phyloP scores from a whole-genome alignment of 2,329 filamentous ascomycete species.

The Claviceps purpurea region DNA sequence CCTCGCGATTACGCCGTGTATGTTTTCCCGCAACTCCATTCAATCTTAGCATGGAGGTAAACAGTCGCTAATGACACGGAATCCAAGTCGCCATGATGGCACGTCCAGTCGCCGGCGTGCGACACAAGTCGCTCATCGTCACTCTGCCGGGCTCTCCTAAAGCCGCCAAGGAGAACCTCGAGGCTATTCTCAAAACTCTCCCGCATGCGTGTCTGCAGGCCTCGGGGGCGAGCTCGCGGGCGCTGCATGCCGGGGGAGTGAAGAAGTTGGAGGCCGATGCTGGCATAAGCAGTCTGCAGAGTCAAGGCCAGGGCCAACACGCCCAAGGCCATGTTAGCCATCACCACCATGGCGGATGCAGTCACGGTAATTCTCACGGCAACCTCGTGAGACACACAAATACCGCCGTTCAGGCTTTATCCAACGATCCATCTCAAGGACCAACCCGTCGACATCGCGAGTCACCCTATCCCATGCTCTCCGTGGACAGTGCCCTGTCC shows the following conservation, averaged over 20 bases:
- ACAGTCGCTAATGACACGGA: background rate
- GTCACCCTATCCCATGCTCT: constrained; percentile 86
- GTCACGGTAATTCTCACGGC: constrained; percentile 37
- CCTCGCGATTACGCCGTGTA: constrained; percentile 77
- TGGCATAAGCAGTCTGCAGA: constrained; percentile 35
- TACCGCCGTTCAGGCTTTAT: constrained; percentile 14
- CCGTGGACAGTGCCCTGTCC: constrained; percentile 66
- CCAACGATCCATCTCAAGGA: constrained; percentile 47
- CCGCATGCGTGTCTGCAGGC: constrained; percentile 92
- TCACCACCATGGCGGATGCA: constrained; percentile 26
- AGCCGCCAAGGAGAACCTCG: constrained; percentile 84
- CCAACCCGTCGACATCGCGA: constrained; percentile 63
- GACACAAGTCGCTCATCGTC: constrained; percentile 68
- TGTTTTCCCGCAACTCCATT: constrained; percentile 18
- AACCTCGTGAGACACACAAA: constrained; percentile 60
- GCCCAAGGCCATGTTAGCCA: constrained; percentile 25
- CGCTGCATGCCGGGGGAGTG: constrained; percentile 66
- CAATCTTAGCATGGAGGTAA: background rate
- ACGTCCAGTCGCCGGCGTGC: constrained; percentile 76
- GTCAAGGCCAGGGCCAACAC: constrained; percentile 16
- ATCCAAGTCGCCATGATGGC: constrained; percentile 85
- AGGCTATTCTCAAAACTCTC: constrained; percentile 76
- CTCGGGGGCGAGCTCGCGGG: constrained; percentile 67
- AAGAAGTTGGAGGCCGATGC: constrained; percentile 77
- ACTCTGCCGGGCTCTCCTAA: constrained; percentile 93